phyloP scores from a whole-genome alignment of 345 rosid species.

The Lumnitzera racemosa region DNA sequence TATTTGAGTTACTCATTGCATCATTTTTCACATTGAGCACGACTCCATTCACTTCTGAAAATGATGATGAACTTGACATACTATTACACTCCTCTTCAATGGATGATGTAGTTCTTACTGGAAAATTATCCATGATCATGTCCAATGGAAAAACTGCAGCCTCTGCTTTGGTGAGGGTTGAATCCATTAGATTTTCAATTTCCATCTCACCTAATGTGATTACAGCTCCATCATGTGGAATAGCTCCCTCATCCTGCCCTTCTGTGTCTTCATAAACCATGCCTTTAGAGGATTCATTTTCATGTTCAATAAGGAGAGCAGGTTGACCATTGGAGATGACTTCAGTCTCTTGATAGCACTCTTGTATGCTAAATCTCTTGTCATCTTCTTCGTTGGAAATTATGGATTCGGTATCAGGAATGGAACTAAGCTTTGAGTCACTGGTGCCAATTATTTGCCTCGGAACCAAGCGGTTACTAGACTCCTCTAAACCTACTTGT shows the following conservation, averaged over 20 bases:
- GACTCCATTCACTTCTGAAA: slow-evolving; percentile 52
- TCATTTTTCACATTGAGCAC: slow-evolving; percentile 35
- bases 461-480: slow-evolving; percentile 42
- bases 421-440: slow-evolving; percentile 76
- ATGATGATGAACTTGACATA: slow-evolving; percentile 45
- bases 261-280: slow-evolving; percentile 30
- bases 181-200: slow-evolving; percentile 22
- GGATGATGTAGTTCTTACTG: slow-evolving; percentile 19
- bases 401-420: slow-evolving; percentile 71
- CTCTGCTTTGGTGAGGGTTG: slow-evolving; percentile 26
- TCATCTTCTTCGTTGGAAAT: slow-evolving; percentile 56
- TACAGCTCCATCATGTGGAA: slow-evolving; percentile 45
- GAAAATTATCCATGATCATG: slow-evolving; percentile 25
- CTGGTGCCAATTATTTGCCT: slow-evolving; percentile 79
- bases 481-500: slow-evolving; percentile 41
- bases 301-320: slow-evolving; percentile 44
- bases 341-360: slow-evolving; percentile 38
- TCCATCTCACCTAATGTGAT: slow-evolving; percentile 16
- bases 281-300: slow-evolving; percentile 49
- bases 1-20: slow-evolving; percentile 8
- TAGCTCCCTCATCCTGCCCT: slow-evolving; percentile 31
- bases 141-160: slow-evolving; percentile 24
- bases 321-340: slow-evolving; percentile 34
- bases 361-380: slow-evolving; percentile 39
- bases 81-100: slow-evolving; percentile 49